Conservation (phyloP, 2,329 filamentous ascomycete species). For the Calonectria henricotiae region DNA sequence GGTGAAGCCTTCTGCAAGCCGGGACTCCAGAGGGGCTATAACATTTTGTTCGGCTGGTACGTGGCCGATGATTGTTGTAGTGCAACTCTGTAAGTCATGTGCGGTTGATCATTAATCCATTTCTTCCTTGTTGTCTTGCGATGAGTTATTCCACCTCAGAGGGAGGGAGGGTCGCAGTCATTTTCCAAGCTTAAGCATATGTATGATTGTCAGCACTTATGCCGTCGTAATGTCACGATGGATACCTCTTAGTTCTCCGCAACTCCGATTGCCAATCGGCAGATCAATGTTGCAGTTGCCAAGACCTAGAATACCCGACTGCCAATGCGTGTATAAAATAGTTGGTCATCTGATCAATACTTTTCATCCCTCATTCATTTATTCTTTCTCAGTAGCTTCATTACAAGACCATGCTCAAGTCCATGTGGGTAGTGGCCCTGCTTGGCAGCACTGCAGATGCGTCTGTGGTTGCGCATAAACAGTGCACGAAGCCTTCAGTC, state of each 20-base stretch:
- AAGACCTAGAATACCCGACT: not conserved
- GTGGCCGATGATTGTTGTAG: too few relatives aligned
- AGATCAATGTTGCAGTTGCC: not conserved
- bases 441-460: conserved; percentile 16
- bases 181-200: not conserved
- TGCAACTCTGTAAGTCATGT: too few relatives aligned
- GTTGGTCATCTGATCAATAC: not conserved
- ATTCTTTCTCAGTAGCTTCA: not conserved
- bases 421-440: not conserved
- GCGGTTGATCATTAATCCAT: too few relatives aligned
- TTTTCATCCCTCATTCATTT: too few relatives aligned
- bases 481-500: conserved; percentile 36
- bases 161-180: not conserved
- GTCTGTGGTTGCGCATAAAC: conserved; percentile 24
- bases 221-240: not conserved
- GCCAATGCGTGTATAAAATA: not conserved
- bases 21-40: not conserved
- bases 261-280: conserved; percentile 3
- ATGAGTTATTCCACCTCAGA: too few relatives aligned
- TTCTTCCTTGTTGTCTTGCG: too few relatives aligned
- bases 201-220: conserved; percentile 6
- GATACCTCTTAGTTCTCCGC: not conserved
- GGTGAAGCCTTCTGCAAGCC: not conserved
- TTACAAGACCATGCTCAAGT: not conserved
- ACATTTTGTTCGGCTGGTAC: not conserved